phyloP scores from a whole-genome alignment of 495 filamentous ascomycete species.

The Opeltia flavorubescens region DNA sequence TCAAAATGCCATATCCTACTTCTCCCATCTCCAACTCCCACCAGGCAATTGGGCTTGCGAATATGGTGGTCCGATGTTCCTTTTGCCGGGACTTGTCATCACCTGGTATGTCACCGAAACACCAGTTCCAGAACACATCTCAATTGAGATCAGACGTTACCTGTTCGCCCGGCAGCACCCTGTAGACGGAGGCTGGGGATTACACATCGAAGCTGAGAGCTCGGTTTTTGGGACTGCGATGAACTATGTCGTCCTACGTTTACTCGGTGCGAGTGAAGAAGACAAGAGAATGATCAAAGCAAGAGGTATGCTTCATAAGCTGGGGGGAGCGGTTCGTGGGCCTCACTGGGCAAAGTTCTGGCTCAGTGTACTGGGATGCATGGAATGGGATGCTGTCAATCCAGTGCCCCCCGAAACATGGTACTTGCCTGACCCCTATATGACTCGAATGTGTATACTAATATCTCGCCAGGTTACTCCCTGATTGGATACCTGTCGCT shows the following conservation, averaged over 20 bases:
- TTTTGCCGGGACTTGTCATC: constrained; percentile 73
- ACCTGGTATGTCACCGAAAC: constrained; percentile 88
- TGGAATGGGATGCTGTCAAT: constrained; percentile 85
- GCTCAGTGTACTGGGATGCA: constrained; percentile 70
- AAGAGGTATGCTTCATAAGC: constrained; percentile 61
- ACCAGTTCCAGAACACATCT: constrained; percentile 64
- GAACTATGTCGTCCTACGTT: constrained; percentile 74
- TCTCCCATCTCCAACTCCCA: constrained; percentile 74
- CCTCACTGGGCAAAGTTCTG: constrained; percentile 97
- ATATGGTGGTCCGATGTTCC: constrained; percentile 83
- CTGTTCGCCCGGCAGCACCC: constrained; percentile 77
- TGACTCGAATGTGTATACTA: background rate
- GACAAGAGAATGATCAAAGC: constrained; percentile 81
- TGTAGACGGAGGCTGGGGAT: constrained; percentile 87
- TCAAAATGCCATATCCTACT: constrained; percentile 76
- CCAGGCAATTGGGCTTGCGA: constrained; percentile 94
- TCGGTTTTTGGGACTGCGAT: constrained; percentile 79
- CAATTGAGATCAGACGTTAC: constrained; percentile 86
- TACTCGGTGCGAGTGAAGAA: constrained; percentile 81
- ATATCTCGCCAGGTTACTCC: constrained; percentile 46
- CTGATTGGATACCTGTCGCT: constrained; percentile 87
- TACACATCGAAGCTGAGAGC: constrained; percentile 92
- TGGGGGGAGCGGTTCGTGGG: constrained; percentile 71
- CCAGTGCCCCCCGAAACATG: constrained; percentile 87
- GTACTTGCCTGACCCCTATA: constrained; percentile 23